Evolutionary conservation across 2,329 filamentous ascomycete genomes (phyloP).

Genomic region (Xylariomycetidae sp.): DNA sequence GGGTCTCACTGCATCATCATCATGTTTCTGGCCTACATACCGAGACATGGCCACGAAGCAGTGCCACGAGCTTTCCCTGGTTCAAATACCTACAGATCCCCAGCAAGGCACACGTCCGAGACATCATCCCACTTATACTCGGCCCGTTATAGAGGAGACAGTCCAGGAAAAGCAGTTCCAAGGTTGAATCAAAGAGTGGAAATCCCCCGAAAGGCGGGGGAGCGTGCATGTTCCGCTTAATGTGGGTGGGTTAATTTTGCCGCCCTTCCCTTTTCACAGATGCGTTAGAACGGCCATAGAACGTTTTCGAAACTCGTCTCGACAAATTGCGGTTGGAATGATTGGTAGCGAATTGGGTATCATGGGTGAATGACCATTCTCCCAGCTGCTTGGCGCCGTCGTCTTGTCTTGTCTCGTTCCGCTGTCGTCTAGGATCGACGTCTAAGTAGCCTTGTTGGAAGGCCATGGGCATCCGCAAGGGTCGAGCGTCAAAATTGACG

Average conservation of each 20-base stretch:
- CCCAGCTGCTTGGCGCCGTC: conserved; percentile 14
- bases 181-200: conserved; percentile 12
- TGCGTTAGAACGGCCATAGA: conserved; percentile 16
- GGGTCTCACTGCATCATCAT: conserved; percentile 20
- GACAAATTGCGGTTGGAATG: conserved; percentile 14
- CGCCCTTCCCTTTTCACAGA: conserved; percentile 18
- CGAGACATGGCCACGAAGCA: conserved; percentile 17
- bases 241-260: conserved; percentile 24
- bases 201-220: conserved; percentile 18
- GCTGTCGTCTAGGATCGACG: conserved; percentile 4
- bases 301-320: conserved; percentile 13
- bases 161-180: too few species aligned
- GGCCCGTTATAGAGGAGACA: conserved; percentile 22
- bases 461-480: too few species aligned
- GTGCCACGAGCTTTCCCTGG: conserved; percentile 14
- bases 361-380: conserved; percentile 14
- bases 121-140: conserved; percentile 23
- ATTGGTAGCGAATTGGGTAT: conserved; percentile 19
- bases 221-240: conserved; percentile 21
- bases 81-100: conserved; percentile 12
- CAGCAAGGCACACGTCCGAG: conserved; percentile 19
- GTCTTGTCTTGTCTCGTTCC: conserved; percentile 11
- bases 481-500: too few species aligned
- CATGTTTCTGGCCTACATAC: conserved; percentile 13
- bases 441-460: too few species aligned